Percentiles rank a stretch among this genome's conserved stretches.
These are phyloP conservation scores for Niebla homalea DNA, from an alignment of 495 filamentous ascomycete species.

Conservation along the genomic window DNA sequence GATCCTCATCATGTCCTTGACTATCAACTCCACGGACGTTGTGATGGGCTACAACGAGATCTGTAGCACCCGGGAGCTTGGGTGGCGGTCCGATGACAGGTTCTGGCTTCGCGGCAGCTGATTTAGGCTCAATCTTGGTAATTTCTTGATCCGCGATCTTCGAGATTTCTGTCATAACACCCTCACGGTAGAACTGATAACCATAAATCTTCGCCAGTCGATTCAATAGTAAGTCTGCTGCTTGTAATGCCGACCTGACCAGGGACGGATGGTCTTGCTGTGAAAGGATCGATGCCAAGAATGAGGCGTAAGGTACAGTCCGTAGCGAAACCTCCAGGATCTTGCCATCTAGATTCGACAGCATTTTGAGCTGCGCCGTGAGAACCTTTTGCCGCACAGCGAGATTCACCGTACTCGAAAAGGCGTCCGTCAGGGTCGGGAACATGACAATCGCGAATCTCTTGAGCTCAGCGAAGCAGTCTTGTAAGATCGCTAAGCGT, in stretches of 20 bases:
- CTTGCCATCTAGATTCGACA: constrained; percentile 76
- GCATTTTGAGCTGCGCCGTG: constrained; percentile 91
- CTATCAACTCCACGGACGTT: not conserved
- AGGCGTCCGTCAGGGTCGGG: constrained; percentile 92
- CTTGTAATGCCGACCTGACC: constrained; percentile 75
- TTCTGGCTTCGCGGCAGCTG: constrained; percentile 3
- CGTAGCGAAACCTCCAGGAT: constrained; percentile 80
- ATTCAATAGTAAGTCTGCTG: constrained; percentile 72
- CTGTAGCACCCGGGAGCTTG: not conserved
- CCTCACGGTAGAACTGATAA: constrained; percentile 94
- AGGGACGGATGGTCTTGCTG: constrained; percentile 86
- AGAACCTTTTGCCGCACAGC: constrained; percentile 94
- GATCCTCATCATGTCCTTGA: not conserved
- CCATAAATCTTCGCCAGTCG: constrained; percentile 79
- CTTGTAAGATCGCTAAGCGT: constrained; percentile 59
- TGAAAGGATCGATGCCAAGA: constrained; percentile 86
- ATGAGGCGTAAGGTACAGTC: constrained; percentile 94
- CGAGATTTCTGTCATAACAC: constrained; percentile 81
- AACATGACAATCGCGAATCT: constrained; percentile 92
- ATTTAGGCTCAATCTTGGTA: constrained; percentile 23
- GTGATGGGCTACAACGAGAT: not conserved
- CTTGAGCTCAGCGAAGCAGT: constrained; percentile 72
- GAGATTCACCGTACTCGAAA: constrained; percentile 96
- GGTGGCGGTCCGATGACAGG: constrained; percentile 4
- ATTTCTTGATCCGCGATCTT: constrained; percentile 52